Base-by-base conservation (phyloP, 306 rosid species). In the Vicia villosa region DNA sequence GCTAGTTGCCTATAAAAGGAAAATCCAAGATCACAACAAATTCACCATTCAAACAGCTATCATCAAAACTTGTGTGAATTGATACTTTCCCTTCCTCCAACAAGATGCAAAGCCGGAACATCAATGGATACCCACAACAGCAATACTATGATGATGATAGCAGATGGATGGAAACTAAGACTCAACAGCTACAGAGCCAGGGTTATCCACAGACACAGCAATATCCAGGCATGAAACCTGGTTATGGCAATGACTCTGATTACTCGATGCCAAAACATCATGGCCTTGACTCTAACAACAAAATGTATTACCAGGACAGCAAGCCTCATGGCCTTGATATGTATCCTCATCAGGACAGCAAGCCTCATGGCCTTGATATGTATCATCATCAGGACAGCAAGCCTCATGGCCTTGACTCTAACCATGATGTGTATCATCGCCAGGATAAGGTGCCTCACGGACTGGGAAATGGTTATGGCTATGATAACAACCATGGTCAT, bases 81-180 rank as follows among this genome's bases (percentile, higher is more conserved):
- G 37, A 32, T 54, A 22, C 9, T 55, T 22, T 22, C n/a, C 9
- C 55, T 37, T 34, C 28, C n/a, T 4, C 1, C 1, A 20, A 50
- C 38, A 70, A n/a, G n/a, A 83, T 83, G 86, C 24, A 20, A 24
- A 34, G 10, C 38, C 17, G 8, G 43, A 20, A 8, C 28, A 15
- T 71, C 14, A 30, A 30, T 28, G 80, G 73, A 24, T 81, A 19
- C 36, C 78, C 81, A 45, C 80, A 68, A 51, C 34, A 54, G n/a
- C 80, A 72, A 30, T 57, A 65, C 74, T 58, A 69, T 46, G 69
- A 26, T 66, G 76, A 73, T 70, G 82, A 42, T 55, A 52, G 71
- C 28, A 30, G 42, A 67, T 47, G 74, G 60, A 54, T 54, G 34
- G 60, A 54, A 54, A 22, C 32, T 22, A 54, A 54, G 60, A 16